phyloP scores from a whole-genome alignment of 192 early-diverging fungal genomes.

The Coemansia guatemalensis region DNA sequence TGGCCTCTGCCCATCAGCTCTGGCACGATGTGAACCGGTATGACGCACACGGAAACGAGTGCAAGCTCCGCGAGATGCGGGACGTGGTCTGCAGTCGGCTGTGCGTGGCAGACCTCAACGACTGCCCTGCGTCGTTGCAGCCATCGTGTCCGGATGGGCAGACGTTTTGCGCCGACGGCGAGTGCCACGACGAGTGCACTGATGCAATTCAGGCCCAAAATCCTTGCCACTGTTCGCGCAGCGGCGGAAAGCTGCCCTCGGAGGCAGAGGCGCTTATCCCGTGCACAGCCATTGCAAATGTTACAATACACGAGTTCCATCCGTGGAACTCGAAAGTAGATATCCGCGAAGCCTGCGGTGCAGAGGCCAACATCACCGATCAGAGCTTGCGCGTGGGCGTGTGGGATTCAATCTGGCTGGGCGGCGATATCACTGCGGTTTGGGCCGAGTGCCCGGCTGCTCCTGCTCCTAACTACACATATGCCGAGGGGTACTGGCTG shows the following conservation, averaged over 20 bases:
- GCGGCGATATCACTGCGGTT: conserved; percentile 11
- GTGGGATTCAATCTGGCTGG: conserved; percentile 28
- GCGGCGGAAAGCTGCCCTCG: conserved; percentile 24
- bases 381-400: conserved; percentile 27
- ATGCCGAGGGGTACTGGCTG: conserved; percentile 39
- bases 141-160: conserved; percentile 38
- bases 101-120: conserved; percentile 34
- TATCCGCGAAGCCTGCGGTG: conserved; percentile 36
- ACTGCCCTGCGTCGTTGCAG: conserved; percentile 36
- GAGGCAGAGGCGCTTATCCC: conserved; percentile 20
- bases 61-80: conserved; percentile 34
- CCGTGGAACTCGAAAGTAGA: conserved; percentile 33
- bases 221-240: conserved; percentile 48
- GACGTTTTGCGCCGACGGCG: conserved; percentile 54
- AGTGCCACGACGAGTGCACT: conserved; percentile 50
- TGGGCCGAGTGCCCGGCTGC: conserved; percentile 51
- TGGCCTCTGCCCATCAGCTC: conserved; percentile 16
- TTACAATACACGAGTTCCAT: conserved; percentile 49
- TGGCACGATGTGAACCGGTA: conserved; percentile 55
- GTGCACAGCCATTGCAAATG: conserved; percentile 30
- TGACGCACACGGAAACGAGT: conserved; percentile 53
- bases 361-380: conserved; percentile 15
- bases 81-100: conserved; percentile 45
- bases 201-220: conserved; percentile 26
- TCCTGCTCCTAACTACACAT: conserved; percentile 32